A percentile compares a stretch with the other conserved stretches of the same genome.
Conservation (phyloP, 2,329 filamentous ascomycete genomes). For the Sarocladiaceae sp. region DNA sequence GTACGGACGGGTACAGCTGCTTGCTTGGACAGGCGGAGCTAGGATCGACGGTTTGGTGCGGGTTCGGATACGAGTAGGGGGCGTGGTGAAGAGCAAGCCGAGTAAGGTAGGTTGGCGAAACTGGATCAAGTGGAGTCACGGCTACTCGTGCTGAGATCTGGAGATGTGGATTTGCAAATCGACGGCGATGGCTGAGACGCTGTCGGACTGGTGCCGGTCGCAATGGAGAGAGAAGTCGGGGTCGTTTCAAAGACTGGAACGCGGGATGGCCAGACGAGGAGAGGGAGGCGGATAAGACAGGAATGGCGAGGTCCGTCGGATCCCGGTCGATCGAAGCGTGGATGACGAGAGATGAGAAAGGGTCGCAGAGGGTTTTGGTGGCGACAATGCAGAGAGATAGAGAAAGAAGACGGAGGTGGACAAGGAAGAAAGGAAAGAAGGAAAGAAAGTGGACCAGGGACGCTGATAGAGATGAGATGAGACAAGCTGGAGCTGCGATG, state of each 20-base stretch:
- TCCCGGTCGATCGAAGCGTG: not conserved
- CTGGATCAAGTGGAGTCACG: not conserved
- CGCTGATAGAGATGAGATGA: not conserved
- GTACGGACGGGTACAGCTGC: no score
- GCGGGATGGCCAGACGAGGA: constrained; percentile 4
- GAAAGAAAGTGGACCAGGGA: not conserved
- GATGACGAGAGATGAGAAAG: not conserved
- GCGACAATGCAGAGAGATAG: not conserved
- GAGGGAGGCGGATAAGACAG: constrained; percentile 5
- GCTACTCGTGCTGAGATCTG: not conserved
- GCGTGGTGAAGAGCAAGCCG: no score
- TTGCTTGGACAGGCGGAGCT: not conserved
- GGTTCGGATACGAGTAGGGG: not conserved
- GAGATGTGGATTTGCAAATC: no score
- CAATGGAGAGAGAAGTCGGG: constrained; percentile 2
- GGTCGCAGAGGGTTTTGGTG: not conserved
- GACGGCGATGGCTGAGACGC: no score
- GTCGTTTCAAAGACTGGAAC: constrained; percentile 4
- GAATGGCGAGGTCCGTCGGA: constrained; percentile 2
- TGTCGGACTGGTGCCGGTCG: no score
- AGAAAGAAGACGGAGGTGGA: not conserved
- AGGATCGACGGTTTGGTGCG: constrained; percentile 5
- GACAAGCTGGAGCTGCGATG: not conserved
- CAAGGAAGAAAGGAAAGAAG: not conserved
- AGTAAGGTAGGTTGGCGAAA: not conserved